These are phyloP conservation scores for Catharanthus roseus DNA, from an alignment of 257 asterid genomes.

Conservation along the genomic window DNA sequence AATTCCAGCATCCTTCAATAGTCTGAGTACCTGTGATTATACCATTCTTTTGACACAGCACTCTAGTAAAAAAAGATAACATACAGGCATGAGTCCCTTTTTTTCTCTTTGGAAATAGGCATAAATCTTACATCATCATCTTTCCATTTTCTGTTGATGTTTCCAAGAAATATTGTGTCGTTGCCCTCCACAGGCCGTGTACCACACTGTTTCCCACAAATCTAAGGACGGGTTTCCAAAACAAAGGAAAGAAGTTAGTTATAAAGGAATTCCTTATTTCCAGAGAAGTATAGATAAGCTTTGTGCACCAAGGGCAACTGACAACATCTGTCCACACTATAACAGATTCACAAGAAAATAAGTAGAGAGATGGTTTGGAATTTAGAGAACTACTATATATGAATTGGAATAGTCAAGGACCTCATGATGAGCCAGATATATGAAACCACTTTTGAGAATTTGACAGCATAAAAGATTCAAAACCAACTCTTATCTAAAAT, in stretches of 20 bases:
- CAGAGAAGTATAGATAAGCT: constrained; percentile 1
- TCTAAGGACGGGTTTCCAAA: constrained; percentile 33
- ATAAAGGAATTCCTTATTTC: neutral
- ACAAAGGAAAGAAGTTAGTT: constrained; percentile 20
- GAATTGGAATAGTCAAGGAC: neutral
- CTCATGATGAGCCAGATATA: neutral
- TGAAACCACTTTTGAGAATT: neutral
- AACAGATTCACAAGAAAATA: too few species aligned
- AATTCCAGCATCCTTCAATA: constrained; percentile 50
- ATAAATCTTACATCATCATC: constrained; percentile 52
- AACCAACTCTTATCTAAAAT: neutral
- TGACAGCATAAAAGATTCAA: neutral
- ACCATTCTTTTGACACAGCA: constrained; percentile 22
- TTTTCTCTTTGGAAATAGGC: constrained; percentile 3
- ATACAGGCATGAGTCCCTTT: neutral
- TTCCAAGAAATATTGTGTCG: constrained; percentile 63
- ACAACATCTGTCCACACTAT: too few species aligned
- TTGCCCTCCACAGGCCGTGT: constrained; percentile 52
- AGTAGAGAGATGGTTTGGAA: too few species aligned
- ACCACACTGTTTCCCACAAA: constrained; percentile 59
- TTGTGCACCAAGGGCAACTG: neutral
- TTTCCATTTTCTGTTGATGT: constrained; percentile 68
- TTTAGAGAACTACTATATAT: neutral
- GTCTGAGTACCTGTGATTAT: constrained; percentile 38
- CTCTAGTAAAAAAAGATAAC: constrained; percentile 10